Evolutionary conservation across 495 filamentous ascomycete genomes (phyloP).

Genomic region (Halenospora varia): DNA sequence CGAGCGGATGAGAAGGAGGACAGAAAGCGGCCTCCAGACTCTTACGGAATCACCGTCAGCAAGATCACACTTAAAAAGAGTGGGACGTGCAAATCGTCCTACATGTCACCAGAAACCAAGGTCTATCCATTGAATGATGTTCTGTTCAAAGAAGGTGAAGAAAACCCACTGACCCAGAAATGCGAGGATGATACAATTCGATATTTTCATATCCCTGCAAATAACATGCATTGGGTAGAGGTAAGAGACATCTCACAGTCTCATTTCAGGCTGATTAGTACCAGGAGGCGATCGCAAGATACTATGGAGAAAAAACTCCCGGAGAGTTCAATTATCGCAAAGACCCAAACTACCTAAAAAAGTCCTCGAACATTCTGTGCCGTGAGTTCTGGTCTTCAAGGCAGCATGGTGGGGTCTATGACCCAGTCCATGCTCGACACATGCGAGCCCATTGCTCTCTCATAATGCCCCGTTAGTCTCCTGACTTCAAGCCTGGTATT

Average conservation of each 20-base stretch:
- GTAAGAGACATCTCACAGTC: neutral
- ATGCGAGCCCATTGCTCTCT: neutral
- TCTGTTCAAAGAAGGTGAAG: too few relatives aligned
- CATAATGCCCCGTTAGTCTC: too few relatives aligned
- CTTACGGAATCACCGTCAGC: too few relatives aligned
- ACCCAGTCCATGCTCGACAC: neutral
- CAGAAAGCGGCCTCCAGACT: too few relatives aligned
- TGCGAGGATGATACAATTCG: neutral
- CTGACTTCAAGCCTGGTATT: too few relatives aligned
- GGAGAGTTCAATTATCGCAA: neutral
- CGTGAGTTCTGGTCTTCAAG: neutral
- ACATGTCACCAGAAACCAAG: too few relatives aligned
- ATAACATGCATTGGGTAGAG: neutral
- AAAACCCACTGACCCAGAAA: neutral
- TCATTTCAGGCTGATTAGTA: neutral
- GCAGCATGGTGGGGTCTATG: neutral
- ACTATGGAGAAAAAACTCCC: neutral
- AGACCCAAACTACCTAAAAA: neutral
- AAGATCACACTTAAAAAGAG: too few relatives aligned
- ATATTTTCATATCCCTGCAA: neutral
- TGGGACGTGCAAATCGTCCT: too few relatives aligned
- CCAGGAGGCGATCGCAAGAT: neutral
- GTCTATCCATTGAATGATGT: too few relatives aligned
- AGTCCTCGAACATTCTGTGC: neutral
- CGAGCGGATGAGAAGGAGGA: too few relatives aligned